Percentiles rank a stretch among this genome's conserved stretches.
phyloP scores from a whole-genome alignment of 495 filamentous ascomycete species.

The Penicillium psychrofluorescens region DNA sequence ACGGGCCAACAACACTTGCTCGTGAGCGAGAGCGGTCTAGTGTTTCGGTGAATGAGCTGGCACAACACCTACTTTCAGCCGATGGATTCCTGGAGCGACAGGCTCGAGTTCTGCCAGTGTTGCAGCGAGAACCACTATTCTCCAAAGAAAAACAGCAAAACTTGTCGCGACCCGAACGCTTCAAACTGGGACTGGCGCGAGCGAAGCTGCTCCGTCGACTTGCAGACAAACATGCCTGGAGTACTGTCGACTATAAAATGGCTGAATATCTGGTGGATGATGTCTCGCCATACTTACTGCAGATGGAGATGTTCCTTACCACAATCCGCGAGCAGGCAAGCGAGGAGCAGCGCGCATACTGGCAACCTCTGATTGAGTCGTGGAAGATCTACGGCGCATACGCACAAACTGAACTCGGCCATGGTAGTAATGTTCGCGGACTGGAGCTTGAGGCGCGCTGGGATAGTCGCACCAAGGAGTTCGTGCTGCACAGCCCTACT shows the following conservation, averaged over 20 bases:
- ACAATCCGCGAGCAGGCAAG: slow-evolving; percentile 39
- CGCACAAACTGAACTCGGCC: slow-evolving; percentile 41
- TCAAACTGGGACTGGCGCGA: slow-evolving; percentile 38
- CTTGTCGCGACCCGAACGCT: slow-evolving; percentile 36
- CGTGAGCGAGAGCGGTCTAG: slow-evolving; percentile 30
- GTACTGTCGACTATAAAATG: slow-evolving; percentile 34
- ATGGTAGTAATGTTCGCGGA: slow-evolving; percentile 42
- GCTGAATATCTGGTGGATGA: slow-evolving; percentile 38
- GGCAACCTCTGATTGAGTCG: slow-evolving; percentile 36
- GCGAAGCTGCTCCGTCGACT: slow-evolving; percentile 39
- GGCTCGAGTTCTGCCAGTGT: slow-evolving; percentile 25
- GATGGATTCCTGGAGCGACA: slow-evolving; percentile 38
- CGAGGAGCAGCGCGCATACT: slow-evolving; percentile 34
- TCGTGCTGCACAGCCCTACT: slow-evolving; percentile 39
- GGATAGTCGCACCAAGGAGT: slow-evolving; percentile 32
- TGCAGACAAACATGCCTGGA: slow-evolving; percentile 31
- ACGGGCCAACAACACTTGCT: slow-evolving; percentile 29
- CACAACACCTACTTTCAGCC: slow-evolving; percentile 29
- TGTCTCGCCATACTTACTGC: slow-evolving; percentile 36
- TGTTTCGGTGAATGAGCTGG: slow-evolving; percentile 28
- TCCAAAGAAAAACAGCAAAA: slow-evolving; percentile 36
- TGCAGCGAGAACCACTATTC: slow-evolving; percentile 32
- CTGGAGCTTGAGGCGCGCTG: slow-evolving; percentile 39
- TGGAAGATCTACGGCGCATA: slow-evolving; percentile 41
- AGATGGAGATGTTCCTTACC: slow-evolving; percentile 25